Base-by-base conservation (phyloP, 495 filamentous ascomycete species). In the Trichocladium uniseriatum region DNA sequence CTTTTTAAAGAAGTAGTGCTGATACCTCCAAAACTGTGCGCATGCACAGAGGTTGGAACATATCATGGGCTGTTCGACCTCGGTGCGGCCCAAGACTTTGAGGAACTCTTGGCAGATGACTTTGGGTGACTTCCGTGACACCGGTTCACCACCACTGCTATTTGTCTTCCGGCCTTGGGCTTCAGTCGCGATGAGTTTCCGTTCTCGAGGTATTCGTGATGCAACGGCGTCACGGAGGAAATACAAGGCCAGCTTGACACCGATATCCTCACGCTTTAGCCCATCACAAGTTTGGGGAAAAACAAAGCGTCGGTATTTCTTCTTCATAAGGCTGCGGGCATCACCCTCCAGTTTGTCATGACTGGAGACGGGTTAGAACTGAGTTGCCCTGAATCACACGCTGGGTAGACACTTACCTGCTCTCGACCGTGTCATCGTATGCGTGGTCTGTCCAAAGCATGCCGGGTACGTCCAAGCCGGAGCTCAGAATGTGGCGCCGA, bases 61-160 rank as follows among this genome's bases (percentile, higher is more conserved):
- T 14, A 54, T 44, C 20, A 35, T 19, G 27, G 47, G 41, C 27
- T 54, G 45, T 24, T 54, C 45, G 14, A 40, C 32, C 10, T 49
- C 39, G 3, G 20, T 43, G n/a, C 45, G 48, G 27, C 35, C 28
- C 13, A 49, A 32, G 21, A 50, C 36, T 11, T 54, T 50, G 46
- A 54, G 46, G 4, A 54, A 50, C 15, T 54, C 51, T 8, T 54
- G 14, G 40, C 41, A 50, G 6, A 54, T 49, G 4, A 50, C 40
- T 15, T 13, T 15, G 9, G 39, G 15, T 14, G 47, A 15, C 4
- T 31, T 31, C 10, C 5, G 31, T 4, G 31, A 5, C 11, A 10
- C 3, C 11, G 31, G 27, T 29, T 29, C 27, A 29, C 5, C 10
- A 10, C 5, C 27, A 29, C 27, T 5, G 5, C 27, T 29, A 5